Evolutionary conservation across 2,329 filamentous ascomycete species (phyloP).

Genomic region (Graphium sp.): DNA sequence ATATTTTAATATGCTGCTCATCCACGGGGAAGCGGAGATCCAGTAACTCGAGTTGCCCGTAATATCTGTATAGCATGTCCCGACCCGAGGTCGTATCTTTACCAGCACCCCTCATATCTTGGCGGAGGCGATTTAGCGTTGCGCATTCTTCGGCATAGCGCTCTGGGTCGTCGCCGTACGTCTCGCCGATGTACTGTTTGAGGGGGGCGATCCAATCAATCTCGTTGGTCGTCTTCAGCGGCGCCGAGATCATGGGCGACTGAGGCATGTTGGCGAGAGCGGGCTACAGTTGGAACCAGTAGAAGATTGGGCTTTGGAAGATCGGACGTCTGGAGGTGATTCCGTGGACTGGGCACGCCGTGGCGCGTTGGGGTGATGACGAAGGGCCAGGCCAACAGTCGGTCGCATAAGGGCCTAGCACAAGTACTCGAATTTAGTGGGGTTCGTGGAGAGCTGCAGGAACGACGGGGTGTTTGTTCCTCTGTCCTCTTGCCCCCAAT

Average conservation of each 20-base stretch:
- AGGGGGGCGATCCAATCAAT: constrained; percentile 93
- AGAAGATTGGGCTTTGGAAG: not conserved
- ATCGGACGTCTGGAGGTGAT: too few species aligned
- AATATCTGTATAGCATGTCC: constrained; percentile 91
- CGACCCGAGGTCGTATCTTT: constrained; percentile 90
- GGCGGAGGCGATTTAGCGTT: constrained; percentile 81
- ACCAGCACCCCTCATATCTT: constrained; percentile 95
- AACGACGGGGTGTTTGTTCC: too few species aligned
- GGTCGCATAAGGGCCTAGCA: constrained; percentile 5
- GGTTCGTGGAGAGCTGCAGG: constrained; percentile 3
- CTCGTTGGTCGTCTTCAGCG: constrained; percentile 87
- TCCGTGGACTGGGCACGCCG: too few species aligned
- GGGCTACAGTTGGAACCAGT: not conserved
- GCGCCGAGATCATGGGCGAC: constrained; percentile 88
- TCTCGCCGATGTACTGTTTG: constrained; percentile 83
- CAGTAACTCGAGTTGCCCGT: constrained; percentile 87
- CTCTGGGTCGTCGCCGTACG: constrained; percentile 93
- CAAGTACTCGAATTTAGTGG: too few species aligned
- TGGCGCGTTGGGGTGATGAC: too few species aligned
- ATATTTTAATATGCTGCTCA: constrained; percentile 98
- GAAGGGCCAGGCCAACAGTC: too few species aligned
- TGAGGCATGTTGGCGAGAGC: constrained; percentile 44
- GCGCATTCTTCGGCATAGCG: constrained; percentile 90
- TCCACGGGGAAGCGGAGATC: constrained; percentile 94
- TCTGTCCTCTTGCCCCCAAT: too few species aligned